Base-by-base conservation (phyloP, 352 stramenopile species). In the Pythium phragmitis region DNA sequence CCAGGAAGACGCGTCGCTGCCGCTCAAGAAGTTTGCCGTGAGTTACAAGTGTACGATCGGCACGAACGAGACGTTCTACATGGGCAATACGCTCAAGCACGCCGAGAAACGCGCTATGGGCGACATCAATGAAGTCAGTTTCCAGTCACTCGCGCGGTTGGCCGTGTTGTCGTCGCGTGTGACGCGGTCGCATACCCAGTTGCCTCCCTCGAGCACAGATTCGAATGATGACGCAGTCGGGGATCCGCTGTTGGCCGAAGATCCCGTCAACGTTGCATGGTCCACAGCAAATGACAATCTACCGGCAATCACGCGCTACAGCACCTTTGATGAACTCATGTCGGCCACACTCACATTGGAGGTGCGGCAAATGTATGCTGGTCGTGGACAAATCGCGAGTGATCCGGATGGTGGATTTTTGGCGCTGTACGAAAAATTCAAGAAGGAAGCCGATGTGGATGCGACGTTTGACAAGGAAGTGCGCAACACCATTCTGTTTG, bases 31-130 rank as follows among this genome's bases (percentile, higher is more conserved):
- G 53, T 96, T 94, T 64, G 87, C 85, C 0, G 83, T 96, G 17
- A 93, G 85, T 60, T 96, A 96, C 78, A 96, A 96, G 64, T 96
- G 86, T 62, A 96, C 86, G 4, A 92, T 96, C 47, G 87, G 87
- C 50, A 94, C 86, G 33, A 88, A 71, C 55, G 87, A 96, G 65
- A 90, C 80, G 30, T 96, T 96, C 46, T 93, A 93, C 67, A 85
- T 95, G 70, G 82, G 87, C 56, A 90, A 95, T 64, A 82, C 69
- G 7, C 61, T 96, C 16, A 96, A 96, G 50, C 85, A 92, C 48
- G 85, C 85, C 0, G 76, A 89, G 26, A 92, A 91, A 48, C 70
- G 84, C 1, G 65, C 80, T 19, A 92, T 96, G 57, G 73, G 82
- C 46, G 83, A 94, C 21, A 87, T 94, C 51, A 69, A 91, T 28